Percentiles rank a stretch among this genome's conserved stretches.
Evolutionary conservation across 1,284 basidiomycete genomes (phyloP).

Genomic region (Peniophora sp.): DNA sequence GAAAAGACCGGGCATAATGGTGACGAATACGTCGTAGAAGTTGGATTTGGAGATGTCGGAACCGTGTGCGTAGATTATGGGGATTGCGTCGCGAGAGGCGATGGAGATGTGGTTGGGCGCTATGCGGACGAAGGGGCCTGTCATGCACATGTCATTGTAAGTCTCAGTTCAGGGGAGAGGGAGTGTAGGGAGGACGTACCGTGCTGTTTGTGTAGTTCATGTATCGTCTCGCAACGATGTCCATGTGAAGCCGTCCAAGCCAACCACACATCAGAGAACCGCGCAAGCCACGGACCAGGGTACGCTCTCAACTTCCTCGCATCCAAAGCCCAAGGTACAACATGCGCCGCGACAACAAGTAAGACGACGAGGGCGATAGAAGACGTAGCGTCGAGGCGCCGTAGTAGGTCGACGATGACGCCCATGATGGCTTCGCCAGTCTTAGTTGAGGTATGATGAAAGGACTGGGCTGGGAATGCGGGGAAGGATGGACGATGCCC

Average conservation of each 20-base stretch:
- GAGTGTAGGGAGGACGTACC: not conserved
- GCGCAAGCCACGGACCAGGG: slow-evolving; percentile 38
- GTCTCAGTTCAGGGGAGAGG: not conserved
- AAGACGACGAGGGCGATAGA: too few species aligned
- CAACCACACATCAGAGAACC: slow-evolving; percentile 38
- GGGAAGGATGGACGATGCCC: too few species aligned
- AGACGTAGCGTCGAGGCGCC: too few species aligned
- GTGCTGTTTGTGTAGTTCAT: slow-evolving; percentile 28
- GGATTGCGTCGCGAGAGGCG: slow-evolving; percentile 35
- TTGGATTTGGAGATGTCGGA: slow-evolving; percentile 25
- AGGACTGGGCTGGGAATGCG: too few species aligned
- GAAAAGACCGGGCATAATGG: slow-evolving; percentile 27
- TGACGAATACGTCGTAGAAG: slow-evolving; percentile 41
- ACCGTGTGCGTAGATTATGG: slow-evolving; percentile 30
- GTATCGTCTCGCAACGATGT: slow-evolving; percentile 31
- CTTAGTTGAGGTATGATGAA: too few species aligned
- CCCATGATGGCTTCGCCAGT: too few species aligned
- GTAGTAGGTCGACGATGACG: too few species aligned
- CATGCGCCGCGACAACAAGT: too few species aligned
- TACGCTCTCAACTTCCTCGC: slow-evolving; percentile 21
- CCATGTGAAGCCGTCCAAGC: slow-evolving; percentile 30
- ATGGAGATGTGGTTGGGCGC: slow-evolving; percentile 44
- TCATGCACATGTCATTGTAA: not conserved
- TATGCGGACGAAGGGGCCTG: slow-evolving; percentile 37
- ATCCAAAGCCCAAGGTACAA: slow-evolving; percentile 22